Evolutionary conservation across 768 basidiomycete species (phyloP), one percentile per base, ranked within the genome.

Genomic region (Inosperma sp.): DNA sequence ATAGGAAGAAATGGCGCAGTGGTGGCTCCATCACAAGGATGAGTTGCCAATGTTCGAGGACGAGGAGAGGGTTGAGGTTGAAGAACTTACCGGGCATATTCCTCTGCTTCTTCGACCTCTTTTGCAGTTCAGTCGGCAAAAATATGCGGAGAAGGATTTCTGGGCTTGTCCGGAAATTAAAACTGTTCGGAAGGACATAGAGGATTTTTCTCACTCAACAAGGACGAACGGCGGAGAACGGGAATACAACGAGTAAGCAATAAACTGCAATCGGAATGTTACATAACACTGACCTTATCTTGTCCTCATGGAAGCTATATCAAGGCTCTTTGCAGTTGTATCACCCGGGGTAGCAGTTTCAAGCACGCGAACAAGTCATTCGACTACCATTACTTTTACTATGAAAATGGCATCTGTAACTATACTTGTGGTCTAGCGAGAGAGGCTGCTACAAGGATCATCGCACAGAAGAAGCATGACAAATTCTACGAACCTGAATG

Each of bases 341-440:
- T 44, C 26, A 30, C 5, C 27, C 14, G 17, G 42, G 27, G 27
- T 30, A 2, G 17, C 42, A 30, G 7, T 44, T 30, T 3, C 41
- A 12, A n/a, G 41, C 41, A 43, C 17, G 17, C 42, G 17, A 30
- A 4, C 27, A 21, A 44, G 5, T 44, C 42, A 21, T 44, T 30
- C 42, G 42, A 44, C 42, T 44, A 30, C 27, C 5, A n/a, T 9
- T 43, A 43, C 41, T 43, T 43, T 29, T 43, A 44, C 42, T 19
- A 1, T 30, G 16, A 30, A 4, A 14, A 21, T 44, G 10, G 3
- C 16, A 44, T 13, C 10, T 29, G 42, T 30, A 2, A 19, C 7
- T 44, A 30, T 44, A 30, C 42, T 12, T 44, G 42, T 30, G 42
- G 42, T 29, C 16, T 43, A 16, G 41, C 26, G 41, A 43, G 41